Base-by-base conservation (phyloP, 495 filamentous ascomycete species). In the Stereocaulon alpinum region DNA sequence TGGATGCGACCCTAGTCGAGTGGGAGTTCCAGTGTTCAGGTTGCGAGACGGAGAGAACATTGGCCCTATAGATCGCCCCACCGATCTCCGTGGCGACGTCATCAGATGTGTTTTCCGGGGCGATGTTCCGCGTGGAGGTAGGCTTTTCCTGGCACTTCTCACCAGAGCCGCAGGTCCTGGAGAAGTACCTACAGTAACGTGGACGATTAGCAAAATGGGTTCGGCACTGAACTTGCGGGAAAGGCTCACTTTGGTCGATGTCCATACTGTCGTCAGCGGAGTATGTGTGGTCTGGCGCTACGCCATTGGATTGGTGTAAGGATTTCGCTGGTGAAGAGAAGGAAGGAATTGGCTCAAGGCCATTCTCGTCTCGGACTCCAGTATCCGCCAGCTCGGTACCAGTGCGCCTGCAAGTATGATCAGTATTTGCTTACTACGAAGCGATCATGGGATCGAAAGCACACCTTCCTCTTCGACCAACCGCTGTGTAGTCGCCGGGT, bases 321-420 rank as follows among this genome's bases (percentile, higher is more conserved):
- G 82, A 76, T 61, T 85, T 87, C 57, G 78, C 82, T 32, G 92
- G 91, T 12, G 92, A 95, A 4, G 91, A 96, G 71, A 96, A 97
- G 63, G 96, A 82, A 51, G 89, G 86, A 55, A 95, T 78, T 40
- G 84, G 83, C 70, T 97, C 90, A 72, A 98, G 80, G 70, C 94
- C 93, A 78, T 95, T 75, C 68, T 91, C 93, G 73, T 97, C 90
- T 72, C 89, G 85, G 55, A 86, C 73, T 43, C 88, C 88, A 56
- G 77, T 81, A 71, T 96, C 89, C 67, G 82, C 80, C 30, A 98
- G 70, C 1, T 82, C 87, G 34, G 94, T 77, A 24, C 93, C 93
- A 10, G 93, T 98, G 80, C 92, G 80, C 65, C 84, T 87, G 32
- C 9, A 37, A 12, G 17, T 29, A 40, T 11, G 34, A 24, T 55